Conservation (phyloP, 768 basidiomycete species). For the Chalciporus pseudorubinellus region DNA sequence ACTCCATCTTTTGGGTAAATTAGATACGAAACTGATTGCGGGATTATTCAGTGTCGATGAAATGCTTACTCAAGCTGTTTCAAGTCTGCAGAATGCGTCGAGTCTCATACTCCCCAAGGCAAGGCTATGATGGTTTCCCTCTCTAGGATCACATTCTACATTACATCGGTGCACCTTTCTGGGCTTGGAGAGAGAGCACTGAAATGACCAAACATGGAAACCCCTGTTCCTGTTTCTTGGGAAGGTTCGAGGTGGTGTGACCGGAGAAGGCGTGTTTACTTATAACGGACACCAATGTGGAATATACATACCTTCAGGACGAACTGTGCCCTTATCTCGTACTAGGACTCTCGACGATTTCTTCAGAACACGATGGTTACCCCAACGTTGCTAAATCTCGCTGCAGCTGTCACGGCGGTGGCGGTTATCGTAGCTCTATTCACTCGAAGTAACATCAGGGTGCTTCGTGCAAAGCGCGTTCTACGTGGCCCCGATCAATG, state of each 20-base stretch:
- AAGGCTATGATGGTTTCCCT: constrained; percentile 40
- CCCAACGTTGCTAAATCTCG: not conserved
- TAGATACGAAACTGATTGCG: constrained; percentile 11
- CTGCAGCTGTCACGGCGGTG: not conserved
- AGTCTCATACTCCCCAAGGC: constrained; percentile 42
- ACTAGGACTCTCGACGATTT: not conserved
- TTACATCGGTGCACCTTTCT: not conserved
- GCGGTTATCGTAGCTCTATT: constrained; percentile 6
- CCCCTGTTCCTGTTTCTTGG: no score
- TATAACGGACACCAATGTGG: no score
- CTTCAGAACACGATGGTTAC: constrained; percentile 9
- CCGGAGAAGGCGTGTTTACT: no score
- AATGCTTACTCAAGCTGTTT: constrained; percentile 67
- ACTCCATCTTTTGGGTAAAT: not conserved
- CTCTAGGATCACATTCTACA: not conserved
- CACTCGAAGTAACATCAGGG: not conserved
- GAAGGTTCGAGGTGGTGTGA: no score
- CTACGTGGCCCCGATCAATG: constrained; percentile 1
- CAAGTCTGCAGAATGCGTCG: constrained; percentile 48
- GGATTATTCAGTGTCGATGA: constrained; percentile 64
- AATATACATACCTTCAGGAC: no score
- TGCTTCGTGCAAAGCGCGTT: not conserved
- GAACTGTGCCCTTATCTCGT: not conserved
- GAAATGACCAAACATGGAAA: no score
- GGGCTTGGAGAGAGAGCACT: no score